These are phyloP conservation scores for Axilococcus clingmanii DNA, from an alignment of 139 green algal species.

Conservation along the genomic window DNA sequence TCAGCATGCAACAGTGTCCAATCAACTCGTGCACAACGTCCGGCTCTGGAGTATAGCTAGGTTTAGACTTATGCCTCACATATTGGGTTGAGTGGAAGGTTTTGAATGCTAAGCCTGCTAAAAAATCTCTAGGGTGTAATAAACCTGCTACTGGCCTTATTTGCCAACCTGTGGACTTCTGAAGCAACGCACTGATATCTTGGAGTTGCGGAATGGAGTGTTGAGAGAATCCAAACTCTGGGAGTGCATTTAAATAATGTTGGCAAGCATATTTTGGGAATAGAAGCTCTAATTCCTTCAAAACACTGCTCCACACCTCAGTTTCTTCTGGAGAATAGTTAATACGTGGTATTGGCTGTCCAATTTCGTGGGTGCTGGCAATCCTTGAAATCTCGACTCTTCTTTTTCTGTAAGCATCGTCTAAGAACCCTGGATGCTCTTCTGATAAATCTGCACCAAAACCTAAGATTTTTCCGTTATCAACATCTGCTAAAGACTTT, in stretches of 20 bases:
- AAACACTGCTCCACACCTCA: conserved; percentile 51
- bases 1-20: conserved; percentile 83
- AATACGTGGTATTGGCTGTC: conserved; percentile 58
- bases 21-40: conserved; percentile 80
- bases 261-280: conserved; percentile 66
- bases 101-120: conserved; percentile 86
- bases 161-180: conserved; percentile 48
- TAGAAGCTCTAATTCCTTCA: conserved; percentile 53
- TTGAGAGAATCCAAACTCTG: conserved; percentile 53
- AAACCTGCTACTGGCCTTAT: conserved; percentile 78
- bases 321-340: conserved; percentile 65
- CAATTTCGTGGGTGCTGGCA: conserved; percentile 51
- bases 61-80: conserved; percentile 54
- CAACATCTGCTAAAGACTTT: conserved; percentile 46
- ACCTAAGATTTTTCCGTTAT: conserved; percentile 66
- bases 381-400: conserved; percentile 51
- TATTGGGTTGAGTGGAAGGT: conserved; percentile 80
- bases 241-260: conserved; percentile 28
- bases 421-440: conserved; percentile 51
- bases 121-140: conserved; percentile 87
- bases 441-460: conserved; percentile 44
- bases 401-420: conserved; percentile 67
- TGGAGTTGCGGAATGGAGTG: conserved; percentile 59
- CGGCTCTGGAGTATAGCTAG: conserved; percentile 81
- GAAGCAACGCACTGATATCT: conserved; percentile 48